phyloP scores from a whole-genome alignment of 2,329 filamentous ascomycete species.

The Phymatotrichopsis omnivora region DNA sequence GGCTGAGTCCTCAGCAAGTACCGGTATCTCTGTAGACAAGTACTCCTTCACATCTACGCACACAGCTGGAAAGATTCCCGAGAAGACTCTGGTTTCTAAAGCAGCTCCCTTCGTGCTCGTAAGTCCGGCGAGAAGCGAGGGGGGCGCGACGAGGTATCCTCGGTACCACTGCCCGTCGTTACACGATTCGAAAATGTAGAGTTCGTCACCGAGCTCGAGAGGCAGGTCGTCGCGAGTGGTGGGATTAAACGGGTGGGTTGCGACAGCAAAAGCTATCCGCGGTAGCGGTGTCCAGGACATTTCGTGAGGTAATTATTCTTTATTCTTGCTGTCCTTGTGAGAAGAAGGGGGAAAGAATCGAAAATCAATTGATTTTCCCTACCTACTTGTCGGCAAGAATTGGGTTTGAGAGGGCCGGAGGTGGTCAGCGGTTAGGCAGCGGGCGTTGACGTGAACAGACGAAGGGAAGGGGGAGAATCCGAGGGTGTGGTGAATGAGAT shows the following conservation, averaged over 20 bases:
- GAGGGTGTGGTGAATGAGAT: no score
- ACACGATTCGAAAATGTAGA: slow-evolving; percentile 95
- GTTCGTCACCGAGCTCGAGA: slow-evolving; percentile 92
- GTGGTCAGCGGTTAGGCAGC: no score
- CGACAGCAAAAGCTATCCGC: slow-evolving; percentile 95
- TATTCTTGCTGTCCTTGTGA: no score
- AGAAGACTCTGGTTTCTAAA: slow-evolving; percentile 90
- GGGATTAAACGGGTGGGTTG: slow-evolving; percentile 85
- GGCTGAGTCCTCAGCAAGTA: slow-evolving; percentile 39
- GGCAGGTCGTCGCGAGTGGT: slow-evolving; percentile 82
- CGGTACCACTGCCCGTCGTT: slow-evolving; percentile 80
- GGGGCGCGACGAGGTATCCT: slow-evolving; percentile 89
- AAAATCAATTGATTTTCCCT: no score
- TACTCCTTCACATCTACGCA: slow-evolving; percentile 94
- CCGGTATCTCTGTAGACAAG: slow-evolving; percentile 45
- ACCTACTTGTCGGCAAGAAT: no score
- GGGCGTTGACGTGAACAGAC: no score
- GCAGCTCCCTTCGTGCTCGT: slow-evolving; percentile 87
- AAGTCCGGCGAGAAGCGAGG: slow-evolving; percentile 80
- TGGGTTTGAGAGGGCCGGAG: no score
- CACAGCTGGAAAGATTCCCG: slow-evolving; percentile 90
- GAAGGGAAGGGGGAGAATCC: no score
- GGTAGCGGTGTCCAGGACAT: slow-evolving; percentile 98
- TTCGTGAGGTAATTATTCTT: no score
- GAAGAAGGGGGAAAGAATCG: no score